Evolutionary conservation across 2,329 filamentous ascomycete species (phyloP), one percentile per base, ranked within the genome.

Genomic region (Colletotrichum sidae): DNA sequence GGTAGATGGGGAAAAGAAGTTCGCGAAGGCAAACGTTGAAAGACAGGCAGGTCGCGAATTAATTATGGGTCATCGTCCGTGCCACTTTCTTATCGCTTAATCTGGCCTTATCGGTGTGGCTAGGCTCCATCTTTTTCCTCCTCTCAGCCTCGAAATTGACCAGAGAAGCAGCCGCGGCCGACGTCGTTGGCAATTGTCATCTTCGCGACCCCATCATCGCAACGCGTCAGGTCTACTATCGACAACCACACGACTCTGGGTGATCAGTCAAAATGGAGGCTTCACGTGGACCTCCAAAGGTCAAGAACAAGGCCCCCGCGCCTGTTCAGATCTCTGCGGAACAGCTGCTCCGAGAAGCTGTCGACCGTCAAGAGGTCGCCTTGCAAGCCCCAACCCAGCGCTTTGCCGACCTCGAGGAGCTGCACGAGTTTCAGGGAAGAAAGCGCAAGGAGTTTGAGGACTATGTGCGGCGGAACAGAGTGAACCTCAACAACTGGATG

Each of bases 401-500:
- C 49, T 98, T 99, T 73, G 93, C 93, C 70, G 96, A 99, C 73
- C 88, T 99, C 72, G 96, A 99, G 82, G 96, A 99, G 83, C 88
- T 99, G 52, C 95, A 98, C 82, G 96, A 98, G 80, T 97, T 92
- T 79, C 96, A 99, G 79, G 95, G 94, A 59, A 89, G 96, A 69
- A 98, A 98, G 82, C 87, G 96, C 71, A 96, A 94, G 78, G 96
- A 97, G 74, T 99, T 97, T 72, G 96, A 99, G 80, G 93, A 97
- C 83, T 98, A 98, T 90, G 93, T 98, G 67, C 90, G 94, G 69
- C 92, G 96, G 69, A 98, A 98, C 76, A 84, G 95, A 74, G 86
- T 97, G 76, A 97, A 96, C 75, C 94, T 98, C 86, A 97, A 97
- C 84, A 98, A 98, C 80, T 99, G 96, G 96, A 93, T 96, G 86